Percentiles rank a stretch among this genome's conserved stretches.
Conservation (phyloP, 371 early-diverging fungal genomes). For the Mortierella sp. region DNA sequence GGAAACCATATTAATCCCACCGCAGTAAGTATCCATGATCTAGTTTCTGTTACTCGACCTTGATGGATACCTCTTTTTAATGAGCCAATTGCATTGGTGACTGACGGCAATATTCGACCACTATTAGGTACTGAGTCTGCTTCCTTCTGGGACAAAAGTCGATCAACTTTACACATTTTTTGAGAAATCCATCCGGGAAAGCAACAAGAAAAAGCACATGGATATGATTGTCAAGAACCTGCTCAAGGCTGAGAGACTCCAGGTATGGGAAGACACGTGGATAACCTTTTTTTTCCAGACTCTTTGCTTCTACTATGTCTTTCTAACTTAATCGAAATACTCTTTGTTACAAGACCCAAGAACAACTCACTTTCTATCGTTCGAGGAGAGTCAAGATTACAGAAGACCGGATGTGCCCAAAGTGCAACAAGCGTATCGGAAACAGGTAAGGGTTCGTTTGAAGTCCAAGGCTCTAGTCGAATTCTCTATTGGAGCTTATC, state of each 20-base stretch:
- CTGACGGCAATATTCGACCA: neutral
- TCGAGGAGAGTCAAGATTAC: conserved; percentile 76
- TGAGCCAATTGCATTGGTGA: no score
- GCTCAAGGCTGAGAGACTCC: conserved; percentile 73
- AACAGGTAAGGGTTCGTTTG: conserved; percentile 70
- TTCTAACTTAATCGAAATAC: conserved; percentile 60
- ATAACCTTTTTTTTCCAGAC: neutral
- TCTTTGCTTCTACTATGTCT: neutral
- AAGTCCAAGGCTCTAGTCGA: neutral
- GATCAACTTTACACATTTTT: conserved; percentile 71
- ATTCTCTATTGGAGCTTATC: no score
- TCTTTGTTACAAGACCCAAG: conserved; percentile 73
- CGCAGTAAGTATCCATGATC: conserved; percentile 47
- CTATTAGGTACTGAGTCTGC: conserved; percentile 56
- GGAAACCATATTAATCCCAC: conserved; percentile 77
- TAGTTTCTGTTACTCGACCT: conserved; percentile 17
- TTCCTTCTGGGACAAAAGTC: conserved; percentile 66
- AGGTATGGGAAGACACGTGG: conserved; percentile 54
- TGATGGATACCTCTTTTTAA: no score
- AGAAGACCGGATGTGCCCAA: conserved; percentile 83
- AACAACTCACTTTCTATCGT: conserved; percentile 71
- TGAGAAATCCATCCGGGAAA: conserved; percentile 75
- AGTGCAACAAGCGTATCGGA: conserved; percentile 83
- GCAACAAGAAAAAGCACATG: conserved; percentile 71
- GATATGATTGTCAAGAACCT: conserved; percentile 76